Evolutionary conservation across 2,329 filamentous ascomycete genomes (phyloP).

Genomic region (Apiospora marii): DNA sequence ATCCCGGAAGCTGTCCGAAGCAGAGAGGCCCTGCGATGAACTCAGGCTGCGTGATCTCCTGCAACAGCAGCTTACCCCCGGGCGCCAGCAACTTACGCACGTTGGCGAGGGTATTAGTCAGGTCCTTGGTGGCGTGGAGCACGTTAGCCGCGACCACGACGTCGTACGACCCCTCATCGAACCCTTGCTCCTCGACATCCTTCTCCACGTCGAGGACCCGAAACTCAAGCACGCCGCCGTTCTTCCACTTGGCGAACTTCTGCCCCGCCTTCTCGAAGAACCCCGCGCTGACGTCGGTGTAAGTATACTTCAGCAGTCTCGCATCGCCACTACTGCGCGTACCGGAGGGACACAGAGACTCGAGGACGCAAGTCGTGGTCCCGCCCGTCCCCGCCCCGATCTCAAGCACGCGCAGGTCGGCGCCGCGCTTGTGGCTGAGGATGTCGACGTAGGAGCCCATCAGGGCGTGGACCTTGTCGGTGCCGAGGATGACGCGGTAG

Average conservation of each 20-base stretch:
- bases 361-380: slow-evolving; percentile 49
- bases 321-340: slow-evolving; percentile 31
- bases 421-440: slow-evolving; percentile 38
- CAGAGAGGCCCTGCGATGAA: slow-evolving; percentile 18
- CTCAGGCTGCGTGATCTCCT: slow-evolving; percentile 23
- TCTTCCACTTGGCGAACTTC: slow-evolving; percentile 38
- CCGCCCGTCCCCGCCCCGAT: slow-evolving; percentile 54
- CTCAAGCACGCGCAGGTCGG: slow-evolving; percentile 45
- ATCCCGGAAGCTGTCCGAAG: slow-evolving; percentile 21
- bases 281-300: slow-evolving; percentile 51
- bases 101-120: slow-evolving; percentile 38
- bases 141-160: slow-evolving; percentile 44
- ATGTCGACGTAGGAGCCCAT: slow-evolving; percentile 40
- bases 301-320: slow-evolving; percentile 51
- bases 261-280: slow-evolving; percentile 46
- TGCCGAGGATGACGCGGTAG: slow-evolving; percentile 24
- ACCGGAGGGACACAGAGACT: slow-evolving; percentile 36
- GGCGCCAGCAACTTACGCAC: slow-evolving; percentile 40
- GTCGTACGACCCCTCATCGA: slow-evolving; percentile 41
- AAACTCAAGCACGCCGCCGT: slow-evolving; percentile 39
- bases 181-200: slow-evolving; percentile 38
- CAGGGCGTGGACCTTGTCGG: slow-evolving; percentile 29
- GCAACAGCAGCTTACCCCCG: slow-evolving; percentile 28
- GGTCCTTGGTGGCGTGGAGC: slow-evolving; percentile 40
- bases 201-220: slow-evolving; percentile 41